Conservation (phyloP, 495 filamentous ascomycete species). For the Hyaloscypha hepaticicola region DNA sequence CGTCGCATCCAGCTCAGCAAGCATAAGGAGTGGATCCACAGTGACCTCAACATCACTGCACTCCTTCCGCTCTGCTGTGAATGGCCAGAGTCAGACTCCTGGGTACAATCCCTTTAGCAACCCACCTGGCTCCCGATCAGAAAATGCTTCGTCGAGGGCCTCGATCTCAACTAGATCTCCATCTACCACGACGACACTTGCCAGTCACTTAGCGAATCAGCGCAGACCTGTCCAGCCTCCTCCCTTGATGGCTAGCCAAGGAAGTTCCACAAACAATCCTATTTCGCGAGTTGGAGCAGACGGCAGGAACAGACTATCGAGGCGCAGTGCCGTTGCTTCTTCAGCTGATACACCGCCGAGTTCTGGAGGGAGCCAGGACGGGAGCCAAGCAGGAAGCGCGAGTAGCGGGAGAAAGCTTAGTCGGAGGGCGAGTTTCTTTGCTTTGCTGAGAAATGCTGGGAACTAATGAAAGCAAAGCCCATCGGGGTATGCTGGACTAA, state of each 20-base stretch:
- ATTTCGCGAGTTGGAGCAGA: neutral
- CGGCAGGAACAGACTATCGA: neutral
- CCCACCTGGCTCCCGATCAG: constrained; percentile 4
- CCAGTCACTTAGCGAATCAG: constrained; percentile 1
- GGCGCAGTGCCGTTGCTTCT: neutral
- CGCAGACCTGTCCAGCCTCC: constrained; percentile 4
- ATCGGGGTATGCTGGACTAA: too few relatives aligned
- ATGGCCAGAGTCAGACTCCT: neutral
- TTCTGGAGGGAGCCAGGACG: neutral
- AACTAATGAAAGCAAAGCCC: too few relatives aligned
- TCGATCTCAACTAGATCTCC: constrained; percentile 1
- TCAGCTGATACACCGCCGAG: neutral
- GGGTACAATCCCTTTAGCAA: constrained; percentile 2
- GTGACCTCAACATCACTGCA: neutral
- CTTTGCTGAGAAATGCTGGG: too few relatives aligned
- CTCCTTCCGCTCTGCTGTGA: neutral
- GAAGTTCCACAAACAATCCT: neutral
- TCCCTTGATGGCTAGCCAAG: constrained; percentile 3
- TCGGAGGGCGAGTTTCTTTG: constrained; percentile 16
- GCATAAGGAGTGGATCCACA: neutral
- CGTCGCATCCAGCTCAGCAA: neutral
- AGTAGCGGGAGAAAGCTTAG: constrained; percentile 7
- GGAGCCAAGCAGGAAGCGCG: neutral
- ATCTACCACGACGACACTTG: constrained; percentile 6
- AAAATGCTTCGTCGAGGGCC: neutral